phyloP scores from a whole-genome alignment of 139 green algal genomes.

The Chlamydomonas schloesseri region DNA sequence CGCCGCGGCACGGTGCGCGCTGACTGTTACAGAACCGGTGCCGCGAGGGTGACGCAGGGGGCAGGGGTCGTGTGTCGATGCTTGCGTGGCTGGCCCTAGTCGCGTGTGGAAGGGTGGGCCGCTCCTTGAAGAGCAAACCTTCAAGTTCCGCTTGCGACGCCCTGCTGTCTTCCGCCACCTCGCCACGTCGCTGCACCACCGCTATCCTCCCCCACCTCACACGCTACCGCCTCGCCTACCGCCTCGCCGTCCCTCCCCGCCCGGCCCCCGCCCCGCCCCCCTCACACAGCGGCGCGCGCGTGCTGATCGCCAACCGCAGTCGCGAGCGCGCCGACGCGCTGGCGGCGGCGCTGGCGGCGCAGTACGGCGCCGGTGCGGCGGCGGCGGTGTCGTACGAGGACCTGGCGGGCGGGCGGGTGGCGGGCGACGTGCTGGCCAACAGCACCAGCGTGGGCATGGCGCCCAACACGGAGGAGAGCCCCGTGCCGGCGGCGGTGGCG shows the following conservation, averaged over 20 bases:
- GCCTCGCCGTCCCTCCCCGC: too few species aligned
- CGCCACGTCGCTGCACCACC: too few species aligned
- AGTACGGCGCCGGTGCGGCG: neutral
- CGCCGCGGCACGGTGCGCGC: conserved; percentile 74
- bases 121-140: too few species aligned
- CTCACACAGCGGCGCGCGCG: conserved; percentile 74
- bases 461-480: conserved; percentile 73
- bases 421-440: conserved; percentile 93
- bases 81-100: too few species aligned
- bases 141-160: too few species aligned
- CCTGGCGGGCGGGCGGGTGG: conserved; percentile 49
- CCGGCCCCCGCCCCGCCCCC: too few species aligned
- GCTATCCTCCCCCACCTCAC: too few species aligned
- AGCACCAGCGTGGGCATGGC: conserved; percentile 96
- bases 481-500: conserved; percentile 73
- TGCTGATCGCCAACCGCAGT: conserved; percentile 87
- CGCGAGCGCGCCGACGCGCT: conserved; percentile 76
- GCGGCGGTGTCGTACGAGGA: conserved; percentile 13
- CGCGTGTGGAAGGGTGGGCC: too few species aligned
- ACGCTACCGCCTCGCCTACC: too few species aligned
- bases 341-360: conserved; percentile 57
- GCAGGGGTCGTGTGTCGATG: too few species aligned
- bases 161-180: too few species aligned
- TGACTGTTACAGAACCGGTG: conserved; percentile 87
- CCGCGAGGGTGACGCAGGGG: conserved; percentile 67